Percentiles rank a stretch among this genome's conserved stretches.
Evolutionary conservation across 352 stramenopile genomes (phyloP).

Genomic region (Pythium dissimile): DNA sequence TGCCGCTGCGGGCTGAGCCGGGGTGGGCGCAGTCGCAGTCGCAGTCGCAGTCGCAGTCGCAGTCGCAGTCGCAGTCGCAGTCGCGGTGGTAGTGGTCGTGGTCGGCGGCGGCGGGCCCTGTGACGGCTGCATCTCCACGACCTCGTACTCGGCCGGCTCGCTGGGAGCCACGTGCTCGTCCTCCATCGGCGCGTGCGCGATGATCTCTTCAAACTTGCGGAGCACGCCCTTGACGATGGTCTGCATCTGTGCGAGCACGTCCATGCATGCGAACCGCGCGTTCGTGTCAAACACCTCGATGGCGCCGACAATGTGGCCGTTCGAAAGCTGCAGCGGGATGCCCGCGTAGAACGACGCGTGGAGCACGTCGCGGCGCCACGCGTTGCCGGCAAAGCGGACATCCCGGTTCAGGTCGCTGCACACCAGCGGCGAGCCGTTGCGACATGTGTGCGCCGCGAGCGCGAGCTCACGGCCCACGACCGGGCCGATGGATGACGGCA

Average conservation of each 20-base stretch:
- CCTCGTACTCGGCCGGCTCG: slow-evolving; percentile 18
- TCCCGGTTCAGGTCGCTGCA: slow-evolving; percentile 63
- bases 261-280: slow-evolving; percentile 49
- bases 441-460: slow-evolving; percentile 66
- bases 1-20: neutral
- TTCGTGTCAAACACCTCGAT: slow-evolving; percentile 68
- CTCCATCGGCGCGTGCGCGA: slow-evolving; percentile 30
- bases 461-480: slow-evolving; percentile 43
- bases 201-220: slow-evolving; percentile 72
- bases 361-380: slow-evolving; percentile 45
- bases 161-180: slow-evolving; percentile 17
- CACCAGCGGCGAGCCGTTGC: slow-evolving; percentile 53
- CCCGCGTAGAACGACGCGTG: slow-evolving; percentile 71
- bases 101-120: slow-evolving; percentile 11
- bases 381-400: slow-evolving; percentile 63
- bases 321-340: slow-evolving; percentile 70
- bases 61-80: neutral
- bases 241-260: slow-evolving; percentile 67
- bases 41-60: neutral
- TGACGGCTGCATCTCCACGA: slow-evolving; percentile 24
- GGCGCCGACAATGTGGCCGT: slow-evolving; percentile 61
- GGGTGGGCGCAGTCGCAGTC: neutral
- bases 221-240: slow-evolving; percentile 67
- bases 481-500: slow-evolving; percentile 22
- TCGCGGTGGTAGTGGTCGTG: neutral